Evolutionary conservation across 768 basidiomycete species (phyloP), one percentile per base, ranked within the genome.

Genomic region (Mrakia gelida): DNA sequence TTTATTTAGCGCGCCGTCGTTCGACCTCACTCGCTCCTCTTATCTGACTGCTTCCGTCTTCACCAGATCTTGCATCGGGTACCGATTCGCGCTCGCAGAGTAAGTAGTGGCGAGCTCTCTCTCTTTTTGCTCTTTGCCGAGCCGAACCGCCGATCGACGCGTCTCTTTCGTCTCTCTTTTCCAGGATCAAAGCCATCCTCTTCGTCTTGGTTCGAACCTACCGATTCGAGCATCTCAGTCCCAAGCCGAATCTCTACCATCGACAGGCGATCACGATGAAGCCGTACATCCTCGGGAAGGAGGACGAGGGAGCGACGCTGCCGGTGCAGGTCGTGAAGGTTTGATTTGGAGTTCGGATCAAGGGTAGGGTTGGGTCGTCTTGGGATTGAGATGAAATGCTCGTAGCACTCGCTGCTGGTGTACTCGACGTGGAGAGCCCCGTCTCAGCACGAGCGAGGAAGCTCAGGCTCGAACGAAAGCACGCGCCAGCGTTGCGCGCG

Each of bases 61-160:
- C 15, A 52, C 21, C 49, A 18, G 59, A 49, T 34, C 32, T 11
- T 82, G 80, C 78, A 84, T 84, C 52, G 84, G 84, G 16, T 84
- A 84, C 78, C 80, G 83, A n/a, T 85, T 84, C 72, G 84, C 84
- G 13, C 72, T 85, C 32, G 82, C 81, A 9, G 84, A 85, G 75
- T 76, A 34, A 45, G 75, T 52, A 30, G 18, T 30, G 10, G 18
- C 13, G 43, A 28, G 18, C 38, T 38, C 11, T 26, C 2, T 32
- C 16, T 18, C 13, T 6, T 38, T 61, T 18, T 28, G 26, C 28
- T 32, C 28, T 52, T 30, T 11, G 23, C 52, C 16, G 54, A 21
- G 10, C 32, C 38, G 73, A 59, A 28, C 59, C 38, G n/a, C n/a
- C n/a, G n/a, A n/a, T n/a, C n/a, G 13, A 23, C 43, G 49, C 49